These are phyloP conservation scores for Linnemannia schmuckeri DNA, from an alignment of 192 early-diverging fungal genomes.

Conservation along the genomic window DNA sequence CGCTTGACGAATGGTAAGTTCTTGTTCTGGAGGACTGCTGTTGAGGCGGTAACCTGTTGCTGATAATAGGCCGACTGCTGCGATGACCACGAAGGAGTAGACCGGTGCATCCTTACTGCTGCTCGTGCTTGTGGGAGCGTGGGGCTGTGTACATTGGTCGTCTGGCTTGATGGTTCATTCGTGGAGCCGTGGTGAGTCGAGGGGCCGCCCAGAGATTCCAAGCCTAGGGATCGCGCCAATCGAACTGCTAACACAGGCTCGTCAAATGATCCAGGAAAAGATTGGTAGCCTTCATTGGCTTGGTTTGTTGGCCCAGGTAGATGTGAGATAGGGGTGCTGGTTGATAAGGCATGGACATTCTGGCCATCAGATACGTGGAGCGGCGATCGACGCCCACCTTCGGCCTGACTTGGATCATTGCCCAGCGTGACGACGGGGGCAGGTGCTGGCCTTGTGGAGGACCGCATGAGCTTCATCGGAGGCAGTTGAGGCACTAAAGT, in stretches of 20 bases:
- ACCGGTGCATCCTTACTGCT: constrained; percentile 10
- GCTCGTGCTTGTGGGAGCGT: neutral
- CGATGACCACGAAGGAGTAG: constrained; percentile 45
- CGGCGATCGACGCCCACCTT: neutral
- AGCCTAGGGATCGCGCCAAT: constrained; percentile 32
- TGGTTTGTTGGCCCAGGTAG: neutral
- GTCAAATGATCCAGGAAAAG: constrained; percentile 40
- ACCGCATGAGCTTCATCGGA: constrained; percentile 27
- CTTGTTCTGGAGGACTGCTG: neutral
- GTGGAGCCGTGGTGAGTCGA: neutral
- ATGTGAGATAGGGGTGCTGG: neutral
- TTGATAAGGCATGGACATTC: neutral
- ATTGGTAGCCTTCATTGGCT: constrained; percentile 25
- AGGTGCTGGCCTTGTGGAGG: constrained; percentile 16
- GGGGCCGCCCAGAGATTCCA: constrained; percentile 23
- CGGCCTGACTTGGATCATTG: neutral
- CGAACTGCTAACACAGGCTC: constrained; percentile 24
- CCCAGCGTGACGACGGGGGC: constrained; percentile 26
- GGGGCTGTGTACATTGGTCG: neutral
- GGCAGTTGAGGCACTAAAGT: neutral
- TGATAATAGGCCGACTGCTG: constrained; percentile 39
- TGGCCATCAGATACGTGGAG: neutral
- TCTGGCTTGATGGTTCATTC: neutral
- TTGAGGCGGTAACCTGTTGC: neutral
- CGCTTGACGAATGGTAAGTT: neutral